Percentiles rank a stretch among this genome's conserved stretches.
Conservation (phyloP, 768 basidiomycete species). For the Mycena rosella region DNA sequence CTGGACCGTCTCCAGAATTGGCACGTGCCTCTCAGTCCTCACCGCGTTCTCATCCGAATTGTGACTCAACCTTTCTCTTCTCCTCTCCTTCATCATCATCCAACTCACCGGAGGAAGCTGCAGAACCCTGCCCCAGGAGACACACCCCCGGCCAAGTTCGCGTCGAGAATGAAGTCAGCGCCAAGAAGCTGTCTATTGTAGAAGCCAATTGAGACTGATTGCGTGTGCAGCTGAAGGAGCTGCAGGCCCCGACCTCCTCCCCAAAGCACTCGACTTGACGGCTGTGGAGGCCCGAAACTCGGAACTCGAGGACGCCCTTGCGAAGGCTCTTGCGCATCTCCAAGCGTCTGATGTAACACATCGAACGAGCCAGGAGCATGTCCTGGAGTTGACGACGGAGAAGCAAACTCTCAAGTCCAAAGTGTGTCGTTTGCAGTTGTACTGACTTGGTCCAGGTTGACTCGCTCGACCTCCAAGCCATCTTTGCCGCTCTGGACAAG, state of each 20-base stretch:
- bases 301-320: conserved; percentile 81
- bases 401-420: conserved; percentile 69
- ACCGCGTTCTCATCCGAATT: no score
- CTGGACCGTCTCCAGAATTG: no score
- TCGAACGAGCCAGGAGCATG: conserved; percentile 70
- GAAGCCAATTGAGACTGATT: conserved; percentile 78
- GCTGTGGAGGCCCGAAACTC: conserved; percentile 64
- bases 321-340: conserved; percentile 77
- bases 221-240: conserved; percentile 66
- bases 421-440: conserved; percentile 55
- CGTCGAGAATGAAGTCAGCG: conserved; percentile 83
- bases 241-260: conserved; percentile 58
- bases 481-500: conserved; percentile 72
- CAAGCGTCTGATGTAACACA: conserved; percentile 79
- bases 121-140: no score
- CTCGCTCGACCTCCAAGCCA: conserved; percentile 69
- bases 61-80: no score
- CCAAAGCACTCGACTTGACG: conserved; percentile 60
- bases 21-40: no score
- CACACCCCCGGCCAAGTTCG: conserved; percentile 82
- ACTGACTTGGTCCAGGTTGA: conserved; percentile 61
- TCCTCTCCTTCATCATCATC: no score
- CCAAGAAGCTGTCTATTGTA: conserved; percentile 68
- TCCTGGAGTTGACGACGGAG: conserved; percentile 64
- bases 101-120: no score